Evolutionary conservation across 257 asterid genomes (phyloP), one percentile per base, ranked within the genome.

Genomic region (Thymus quinquecostatus): DNA sequence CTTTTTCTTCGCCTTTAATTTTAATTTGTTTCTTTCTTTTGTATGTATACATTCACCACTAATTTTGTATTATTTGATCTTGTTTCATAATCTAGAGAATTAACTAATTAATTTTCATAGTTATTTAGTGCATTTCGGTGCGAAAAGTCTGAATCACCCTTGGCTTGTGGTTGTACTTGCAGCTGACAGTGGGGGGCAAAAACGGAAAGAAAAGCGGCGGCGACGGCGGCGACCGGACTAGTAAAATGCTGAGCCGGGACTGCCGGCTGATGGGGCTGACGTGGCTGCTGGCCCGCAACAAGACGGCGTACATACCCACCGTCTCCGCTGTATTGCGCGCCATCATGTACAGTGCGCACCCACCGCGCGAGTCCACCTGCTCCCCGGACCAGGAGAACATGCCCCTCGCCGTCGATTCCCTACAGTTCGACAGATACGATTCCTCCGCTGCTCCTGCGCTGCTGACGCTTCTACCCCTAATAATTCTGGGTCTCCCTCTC

Each of bases 381-480:
- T 89, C 97, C 74, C 99, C 98, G 14, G 99, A 92, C 83, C 98
- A 95, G 78, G 99, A 95, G 86, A 95, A 95, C 89, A 95, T 95
- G 99, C 99, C 99, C 51, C 80, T 95, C 74, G 99, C 99, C 75
- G 99, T 95, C 9, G 92, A 95, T 75, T 92, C 99, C 0, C 85
- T 88, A 12, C 97, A 89, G 89, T 82, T 95, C 71, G 92, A 84
- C 8, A 82, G 80, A 79, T 75, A 82, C 69, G 84, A 60, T 48
- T 72, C 91, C n/a, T 83, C 90, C 40, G 33, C 89, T 5, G 63
- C 87, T 43, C 10, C 47, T n/a, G 1, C 45, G 1, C 56, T 74
- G 5, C 0, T 86, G 57, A 79, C 85, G 3, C 10, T 88, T 88
- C 68, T 89, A 69, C 88, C 95, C 85, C 84, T 85, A 27, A 62